Evolutionary conservation across 352 stramenopile species (phyloP), one percentile per base, ranked within the genome.

Genomic region (Phytophthora sojae): DNA sequence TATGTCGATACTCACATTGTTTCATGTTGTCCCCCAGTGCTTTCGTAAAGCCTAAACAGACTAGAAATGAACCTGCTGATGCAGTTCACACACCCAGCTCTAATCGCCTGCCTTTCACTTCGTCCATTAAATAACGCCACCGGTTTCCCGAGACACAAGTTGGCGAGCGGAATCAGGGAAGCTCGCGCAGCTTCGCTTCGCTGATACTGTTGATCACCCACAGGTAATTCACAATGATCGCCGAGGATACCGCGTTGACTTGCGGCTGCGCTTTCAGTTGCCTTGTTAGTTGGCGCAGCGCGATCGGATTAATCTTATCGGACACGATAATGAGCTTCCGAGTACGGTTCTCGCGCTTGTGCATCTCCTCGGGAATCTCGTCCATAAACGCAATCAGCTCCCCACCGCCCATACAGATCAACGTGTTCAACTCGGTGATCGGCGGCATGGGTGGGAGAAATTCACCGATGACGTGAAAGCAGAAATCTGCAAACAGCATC

Each of bases 131-230:
- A 76, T 76, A 76, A 55, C 60, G 30, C 67, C 49, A 76, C 64
- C 42, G 12, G 30, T 21, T 69, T 57, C 26, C 51, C 49, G 42
- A 30, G n/a, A 23, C 19, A 52, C 26, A 61, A 57, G 21, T 50
- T 56, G 30, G 25, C 15, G 17, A 45, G 29, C 26, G 19, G 6
- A 52, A 15, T 63, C 37, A 77, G n/a, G 66, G 61, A 64, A 81
- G 64, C 17, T 77, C 69, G 42, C 84, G 84, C 37, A 93, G 69
- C 52, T 89, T 88, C 29, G 81, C 85, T 63, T 96, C 86, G 64
- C 86, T 95, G 67, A 96, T 93, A 66, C 87, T 95, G 76, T 95
- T 92, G 54, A 96, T 84, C 37, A 96, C 75, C 89, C 89, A 96
- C 66, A 94, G 77, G 70, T 95, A 96, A 71, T 88, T 94, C 44